A percentile compares a stretch with the other conserved stretches of the same genome.
Evolutionary conservation across 2,329 filamentous ascomycete genomes (phyloP).

Genomic region (Hypoxylon sp.): DNA sequence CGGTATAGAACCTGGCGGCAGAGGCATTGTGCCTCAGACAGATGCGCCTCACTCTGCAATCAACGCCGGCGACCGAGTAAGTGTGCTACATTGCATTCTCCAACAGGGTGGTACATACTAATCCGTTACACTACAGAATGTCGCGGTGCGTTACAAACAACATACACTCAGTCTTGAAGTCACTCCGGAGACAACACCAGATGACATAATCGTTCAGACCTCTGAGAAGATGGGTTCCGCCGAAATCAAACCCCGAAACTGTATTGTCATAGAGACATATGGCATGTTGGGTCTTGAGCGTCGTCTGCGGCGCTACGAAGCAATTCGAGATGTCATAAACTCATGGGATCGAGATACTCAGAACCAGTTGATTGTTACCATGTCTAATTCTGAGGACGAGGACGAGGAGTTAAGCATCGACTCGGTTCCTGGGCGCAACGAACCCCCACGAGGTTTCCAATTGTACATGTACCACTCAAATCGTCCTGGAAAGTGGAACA

Average conservation of each 20-base stretch:
- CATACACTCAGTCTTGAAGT: conserved; percentile 76
- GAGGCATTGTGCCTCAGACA: conserved; percentile 59
- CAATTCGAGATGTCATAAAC: conserved; percentile 86
- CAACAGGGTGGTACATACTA: conserved; percentile 37
- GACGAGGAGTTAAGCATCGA: conserved; percentile 70
- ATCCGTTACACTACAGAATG: conserved; percentile 57
- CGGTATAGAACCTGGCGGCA: conserved; percentile 55
- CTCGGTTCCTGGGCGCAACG: conserved; percentile 65
- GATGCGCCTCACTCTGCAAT: conserved; percentile 84
- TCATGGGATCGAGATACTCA: conserved; percentile 88
- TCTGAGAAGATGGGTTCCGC: conserved; percentile 68
- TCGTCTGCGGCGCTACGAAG: conserved; percentile 84
- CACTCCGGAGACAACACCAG: conserved; percentile 75
- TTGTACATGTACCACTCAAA: conserved; percentile 83
- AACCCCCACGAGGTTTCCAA: conserved; percentile 71
- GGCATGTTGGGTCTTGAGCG: conserved; percentile 79
- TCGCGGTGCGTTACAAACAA: conserved; percentile 76
- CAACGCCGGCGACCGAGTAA: conserved; percentile 79
- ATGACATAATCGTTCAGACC: conserved; percentile 76
- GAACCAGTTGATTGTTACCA: conserved; percentile 75
- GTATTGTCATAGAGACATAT: conserved; percentile 82
- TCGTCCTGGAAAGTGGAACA: conserved; percentile 85
- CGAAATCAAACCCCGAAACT: conserved; percentile 68
- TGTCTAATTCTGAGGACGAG: conserved; percentile 63
- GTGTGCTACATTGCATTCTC: conserved; percentile 45